Base-by-base conservation (phyloP, 2,329 filamentous ascomycete species). In the Colletotrichum theobromicola region DNA sequence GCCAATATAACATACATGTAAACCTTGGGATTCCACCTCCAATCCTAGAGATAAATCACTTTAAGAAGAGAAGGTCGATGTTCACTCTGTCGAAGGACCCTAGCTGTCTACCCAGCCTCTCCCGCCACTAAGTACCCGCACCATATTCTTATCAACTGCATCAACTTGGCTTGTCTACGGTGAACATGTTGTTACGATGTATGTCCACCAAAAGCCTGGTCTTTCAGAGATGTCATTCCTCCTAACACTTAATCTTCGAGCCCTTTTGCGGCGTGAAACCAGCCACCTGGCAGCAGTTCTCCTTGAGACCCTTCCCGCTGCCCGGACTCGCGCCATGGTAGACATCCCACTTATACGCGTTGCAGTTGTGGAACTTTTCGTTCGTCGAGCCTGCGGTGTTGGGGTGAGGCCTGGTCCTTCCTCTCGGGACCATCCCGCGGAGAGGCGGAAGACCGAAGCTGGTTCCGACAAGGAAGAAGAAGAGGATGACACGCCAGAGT, bases 401-500 rank as follows among this genome's bases (percentile, higher is more conserved):
- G 10, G 42, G 42, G 3, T 50, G 42, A 50, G 42, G 42, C n/a
- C 42, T 50, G n/a, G 42, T 50, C n/a, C n/a, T 1, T 13, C 42
- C 42, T 50, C 42, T 50, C 6, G 42, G 42, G 4, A 21, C 42
- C 42, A 50, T 50, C 42, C 42, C 42, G 42, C 42, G 42, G 5
- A 50, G 42, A n/a, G 42, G 42, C 10, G 42, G 42, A 21, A 50
- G 42, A 50, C 10, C n/a, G 0, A 50, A 50, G 42, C 42, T 50
- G 2, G 42, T 18, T 7, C 42, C 42, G 42, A 50, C 13, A 10
- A 50, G 42, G 42, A 50, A n/a, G 42, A 50, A 50, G 10, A 50
- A 0, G 42, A 50, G 0, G n/a, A 50, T 13, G 0, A 7, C 42
- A 0, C 42, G 0, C n/a, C 42, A 50, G n/a, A 50, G 0, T 50